These are phyloP conservation scores for Nannochloropsis granulata DNA, from an alignment of 108 stramenopile species.

Conservation along the genomic window DNA sequence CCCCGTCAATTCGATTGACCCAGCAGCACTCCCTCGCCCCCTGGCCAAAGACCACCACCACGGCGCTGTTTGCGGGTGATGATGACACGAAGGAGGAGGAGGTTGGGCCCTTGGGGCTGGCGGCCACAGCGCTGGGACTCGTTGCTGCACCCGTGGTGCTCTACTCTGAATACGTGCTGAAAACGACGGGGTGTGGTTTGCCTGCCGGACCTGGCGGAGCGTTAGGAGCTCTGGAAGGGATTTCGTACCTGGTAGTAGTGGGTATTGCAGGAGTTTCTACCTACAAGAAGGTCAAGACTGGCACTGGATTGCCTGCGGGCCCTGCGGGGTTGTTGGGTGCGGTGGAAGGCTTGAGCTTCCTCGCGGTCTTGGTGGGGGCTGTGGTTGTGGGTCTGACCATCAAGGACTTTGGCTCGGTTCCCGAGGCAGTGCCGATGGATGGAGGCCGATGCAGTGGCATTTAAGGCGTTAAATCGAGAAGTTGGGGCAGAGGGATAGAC, in stretches of 20 bases:
- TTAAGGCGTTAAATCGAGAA: not conserved
- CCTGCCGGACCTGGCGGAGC: conserved; percentile 55
- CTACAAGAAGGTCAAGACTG: conserved; percentile 45
- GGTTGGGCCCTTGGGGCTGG: not conserved
- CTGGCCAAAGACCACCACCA: not conserved
- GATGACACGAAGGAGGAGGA: not conserved
- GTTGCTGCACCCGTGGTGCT: conserved; percentile 42
- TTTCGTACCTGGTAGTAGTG: conserved; percentile 47
- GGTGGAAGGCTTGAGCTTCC: conserved; percentile 51
- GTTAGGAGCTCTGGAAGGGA: conserved; percentile 47
- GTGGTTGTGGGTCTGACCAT: conserved; percentile 49
- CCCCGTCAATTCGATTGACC: too few species aligned
- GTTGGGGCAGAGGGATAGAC: too few species aligned
- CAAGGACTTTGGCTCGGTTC: conserved; percentile 57
- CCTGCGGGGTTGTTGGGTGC: conserved; percentile 49
- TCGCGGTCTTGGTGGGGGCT: conserved; percentile 46
- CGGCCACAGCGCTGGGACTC: conserved; percentile 26
- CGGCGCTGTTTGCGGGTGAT: not conserved
- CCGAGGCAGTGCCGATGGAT: conserved; percentile 63
- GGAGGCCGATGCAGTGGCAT: conserved; percentile 52
- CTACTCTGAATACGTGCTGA: conserved; percentile 49
- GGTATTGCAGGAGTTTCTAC: conserved; percentile 25
- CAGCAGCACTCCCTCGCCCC: not conserved
- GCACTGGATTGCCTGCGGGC: conserved; percentile 50
- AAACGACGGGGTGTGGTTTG: conserved; percentile 53